phyloP scores from a whole-genome alignment of 352 stramenopile species.

The Aphanomyces cochlioides region DNA sequence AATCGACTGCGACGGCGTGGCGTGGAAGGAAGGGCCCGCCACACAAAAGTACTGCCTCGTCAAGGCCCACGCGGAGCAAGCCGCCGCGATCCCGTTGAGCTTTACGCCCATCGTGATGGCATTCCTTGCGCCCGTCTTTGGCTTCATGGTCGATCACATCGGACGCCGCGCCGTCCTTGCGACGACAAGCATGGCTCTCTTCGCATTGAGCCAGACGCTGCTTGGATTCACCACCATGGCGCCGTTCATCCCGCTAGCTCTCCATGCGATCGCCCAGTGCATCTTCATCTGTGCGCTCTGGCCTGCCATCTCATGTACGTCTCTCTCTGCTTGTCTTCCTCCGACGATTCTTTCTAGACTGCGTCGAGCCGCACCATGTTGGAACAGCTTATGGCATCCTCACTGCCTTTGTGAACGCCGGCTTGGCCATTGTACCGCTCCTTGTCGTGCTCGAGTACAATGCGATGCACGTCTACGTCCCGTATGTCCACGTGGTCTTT shows the following conservation, averaged over 20 bases:
- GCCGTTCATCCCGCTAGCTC: conserved; percentile 81
- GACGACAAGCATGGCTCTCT: conserved; percentile 62
- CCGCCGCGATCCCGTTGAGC: conserved; percentile 81
- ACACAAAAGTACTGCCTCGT: conserved; percentile 58
- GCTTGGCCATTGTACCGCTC: conserved; percentile 23
- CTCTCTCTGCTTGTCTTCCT: conserved; percentile 6
- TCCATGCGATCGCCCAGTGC: conserved; percentile 88
- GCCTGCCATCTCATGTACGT: conserved; percentile 79
- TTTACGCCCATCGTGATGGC: conserved; percentile 91
- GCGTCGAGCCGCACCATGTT: conserved; percentile 81
- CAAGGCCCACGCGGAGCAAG: conserved; percentile 54
- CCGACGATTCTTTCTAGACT: conserved; percentile 40
- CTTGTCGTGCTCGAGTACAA: conserved; percentile 17
- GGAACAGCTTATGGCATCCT: conserved; percentile 83
- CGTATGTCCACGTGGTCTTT: neutral
- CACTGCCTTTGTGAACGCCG: conserved; percentile 3
- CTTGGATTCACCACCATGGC: conserved; percentile 67
- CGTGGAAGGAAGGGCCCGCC: conserved; percentile 59
- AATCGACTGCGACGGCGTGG: conserved; percentile 71
- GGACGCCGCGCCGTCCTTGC: conserved; percentile 81
- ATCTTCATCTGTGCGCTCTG: conserved; percentile 89
- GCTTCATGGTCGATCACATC: conserved; percentile 86
- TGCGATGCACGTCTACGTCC: conserved; percentile 20
- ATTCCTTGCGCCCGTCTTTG: conserved; percentile 81
- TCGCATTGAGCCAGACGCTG: conserved; percentile 82